These are phyloP conservation scores for Ustilago nuda DNA, from an alignment of 1,284 basidiomycete species.

Conservation along the genomic window DNA sequence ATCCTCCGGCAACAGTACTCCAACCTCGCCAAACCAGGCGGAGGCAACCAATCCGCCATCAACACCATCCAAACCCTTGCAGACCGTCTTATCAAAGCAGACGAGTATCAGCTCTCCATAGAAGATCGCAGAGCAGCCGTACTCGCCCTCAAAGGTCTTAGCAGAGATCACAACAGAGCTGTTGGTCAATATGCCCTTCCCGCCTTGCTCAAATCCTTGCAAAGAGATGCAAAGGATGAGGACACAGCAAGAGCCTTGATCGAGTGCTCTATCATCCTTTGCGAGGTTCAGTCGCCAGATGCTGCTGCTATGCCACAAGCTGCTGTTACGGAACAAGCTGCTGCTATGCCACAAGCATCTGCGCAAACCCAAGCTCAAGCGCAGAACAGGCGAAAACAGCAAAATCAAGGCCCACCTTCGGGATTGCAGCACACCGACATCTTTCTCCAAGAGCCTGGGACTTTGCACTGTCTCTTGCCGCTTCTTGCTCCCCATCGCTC, in stretches of 20 bases:
- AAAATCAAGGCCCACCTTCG: constrained; percentile 72
- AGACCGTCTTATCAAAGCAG: constrained; percentile 76
- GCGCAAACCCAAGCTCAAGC: constrained; percentile 19
- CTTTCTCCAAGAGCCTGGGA: constrained; percentile 78
- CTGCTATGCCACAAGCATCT: not conserved
- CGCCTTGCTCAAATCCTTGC: constrained; percentile 51
- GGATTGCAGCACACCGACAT: constrained; percentile 79
- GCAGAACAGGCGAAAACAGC: constrained; percentile 31
- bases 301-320: constrained; percentile 3
- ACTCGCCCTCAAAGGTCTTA: constrained; percentile 88
- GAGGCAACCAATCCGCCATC: constrained; percentile 76
- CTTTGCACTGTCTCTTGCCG: constrained; percentile 81
- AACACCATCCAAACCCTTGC: constrained; percentile 88
- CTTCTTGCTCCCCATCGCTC: constrained; percentile 71
- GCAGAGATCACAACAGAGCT: constrained; percentile 84
- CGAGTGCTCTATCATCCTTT: constrained; percentile 61
- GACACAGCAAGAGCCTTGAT: constrained; percentile 57
- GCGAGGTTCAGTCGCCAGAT: constrained; percentile 47
- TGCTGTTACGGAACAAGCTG: not conserved
- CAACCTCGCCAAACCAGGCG: constrained; percentile 61
- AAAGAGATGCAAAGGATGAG: constrained; percentile 56
- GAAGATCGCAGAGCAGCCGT: constrained; percentile 91
- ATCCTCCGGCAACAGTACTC: constrained; percentile 66
- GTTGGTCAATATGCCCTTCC: constrained; percentile 59
- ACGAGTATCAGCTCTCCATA: constrained; percentile 30